Percentiles rank a stretch among this genome's conserved stretches.
phyloP scores from a whole-genome alignment of 2,329 filamentous ascomycete species.

The Simplicillium aogashimaense region DNA sequence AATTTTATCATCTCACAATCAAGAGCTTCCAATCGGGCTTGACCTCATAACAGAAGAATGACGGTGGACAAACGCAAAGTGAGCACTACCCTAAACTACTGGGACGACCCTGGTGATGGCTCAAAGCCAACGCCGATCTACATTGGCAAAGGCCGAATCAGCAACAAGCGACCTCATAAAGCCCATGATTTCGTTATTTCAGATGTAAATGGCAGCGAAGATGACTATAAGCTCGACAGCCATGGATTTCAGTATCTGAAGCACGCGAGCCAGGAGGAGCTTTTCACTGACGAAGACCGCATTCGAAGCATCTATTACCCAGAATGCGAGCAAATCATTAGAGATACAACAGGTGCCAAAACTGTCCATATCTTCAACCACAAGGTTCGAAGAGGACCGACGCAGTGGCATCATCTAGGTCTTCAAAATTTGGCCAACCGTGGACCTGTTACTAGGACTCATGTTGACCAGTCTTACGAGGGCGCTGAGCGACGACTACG shows the following conservation, averaged over 20 bases:
- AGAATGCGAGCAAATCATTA: conserved; percentile 58
- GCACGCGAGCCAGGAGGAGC: conserved; percentile 18
- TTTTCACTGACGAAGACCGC: conserved; percentile 40
- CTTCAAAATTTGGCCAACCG: conserved; percentile 48
- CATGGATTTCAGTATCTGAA: conserved; percentile 29
- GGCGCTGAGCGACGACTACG: conserved; percentile 21
- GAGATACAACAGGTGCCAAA: conserved; percentile 45
- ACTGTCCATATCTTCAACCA: conserved; percentile 64
- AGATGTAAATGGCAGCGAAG: conserved; percentile 29
- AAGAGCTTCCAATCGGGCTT: neutral
- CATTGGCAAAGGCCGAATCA: conserved; percentile 15
- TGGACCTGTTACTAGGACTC: conserved; percentile 25
- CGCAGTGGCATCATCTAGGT: conserved; percentile 57
- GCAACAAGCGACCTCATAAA: conserved; percentile 19
- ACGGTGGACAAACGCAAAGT: conserved; percentile 15
- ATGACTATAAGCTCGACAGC: conserved; percentile 26
- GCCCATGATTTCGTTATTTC: conserved; percentile 32
- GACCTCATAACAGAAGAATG: conserved; percentile 1
- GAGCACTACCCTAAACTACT: conserved; percentile 26
- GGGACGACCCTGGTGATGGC: conserved; percentile 29
- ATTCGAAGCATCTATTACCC: conserved; percentile 61
- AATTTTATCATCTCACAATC: neutral
- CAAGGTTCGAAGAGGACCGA: conserved; percentile 48
- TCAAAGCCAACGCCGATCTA: conserved; percentile 26
- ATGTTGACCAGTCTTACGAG: conserved; percentile 45